Evolutionary conservation across 768 basidiomycete genomes (phyloP).

Genomic region (Tephrocybe sp.): DNA sequence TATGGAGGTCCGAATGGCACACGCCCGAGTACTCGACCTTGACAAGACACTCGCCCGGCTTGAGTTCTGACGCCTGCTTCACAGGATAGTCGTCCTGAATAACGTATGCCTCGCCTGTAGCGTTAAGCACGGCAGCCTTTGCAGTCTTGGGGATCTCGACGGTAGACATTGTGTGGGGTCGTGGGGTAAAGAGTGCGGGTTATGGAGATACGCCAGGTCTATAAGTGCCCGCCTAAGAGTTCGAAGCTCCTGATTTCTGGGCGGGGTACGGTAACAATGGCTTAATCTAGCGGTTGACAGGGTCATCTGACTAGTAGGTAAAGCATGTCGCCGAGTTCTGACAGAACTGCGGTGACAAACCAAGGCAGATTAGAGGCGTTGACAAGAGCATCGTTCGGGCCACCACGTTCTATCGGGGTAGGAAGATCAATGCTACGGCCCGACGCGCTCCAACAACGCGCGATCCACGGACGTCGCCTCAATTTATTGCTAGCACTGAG

Average conservation of each 20-base stretch:
- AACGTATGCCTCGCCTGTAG: constrained; percentile 27
- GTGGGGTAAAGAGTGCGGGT: not conserved
- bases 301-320: too few relatives aligned
- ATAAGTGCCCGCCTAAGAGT: not conserved
- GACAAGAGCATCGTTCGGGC: too few relatives aligned
- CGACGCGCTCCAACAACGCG: too few relatives aligned
- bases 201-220: not conserved
- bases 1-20: constrained; percentile 79
- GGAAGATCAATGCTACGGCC: too few relatives aligned
- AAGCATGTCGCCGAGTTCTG: too few relatives aligned
- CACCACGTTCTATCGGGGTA: too few relatives aligned
- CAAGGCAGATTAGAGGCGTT: too few relatives aligned
- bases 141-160: constrained; percentile 33
- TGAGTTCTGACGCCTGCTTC: constrained; percentile 52
- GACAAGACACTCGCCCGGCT: constrained; percentile 67
- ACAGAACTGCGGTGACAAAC: too few relatives aligned
- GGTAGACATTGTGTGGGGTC: constrained; percentile 3
- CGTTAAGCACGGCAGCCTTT: constrained; percentile 35
- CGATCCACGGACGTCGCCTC: too few relatives aligned
- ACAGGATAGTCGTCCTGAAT: constrained; percentile 51
- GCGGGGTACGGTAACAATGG: not conserved
- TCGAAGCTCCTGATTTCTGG: not conserved
- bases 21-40: constrained; percentile 63
- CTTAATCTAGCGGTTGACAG: too few relatives aligned
- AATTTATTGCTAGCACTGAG: too few relatives aligned